Base-by-base conservation (phyloP, 805 yeast genomes). In the Myxozyma mucilagina region DNA sequence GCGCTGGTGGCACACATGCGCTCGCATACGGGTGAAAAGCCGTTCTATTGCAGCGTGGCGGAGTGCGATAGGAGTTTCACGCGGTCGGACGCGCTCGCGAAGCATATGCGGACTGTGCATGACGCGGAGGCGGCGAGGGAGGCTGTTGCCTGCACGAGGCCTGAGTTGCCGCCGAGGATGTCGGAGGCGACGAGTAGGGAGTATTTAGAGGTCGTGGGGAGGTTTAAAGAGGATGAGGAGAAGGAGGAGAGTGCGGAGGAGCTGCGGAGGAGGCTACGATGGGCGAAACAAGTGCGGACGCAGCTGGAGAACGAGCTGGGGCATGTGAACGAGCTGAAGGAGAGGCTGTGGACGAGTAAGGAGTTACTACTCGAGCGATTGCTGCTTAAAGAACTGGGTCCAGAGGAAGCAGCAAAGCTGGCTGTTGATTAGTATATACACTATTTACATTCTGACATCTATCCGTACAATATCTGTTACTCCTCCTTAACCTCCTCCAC, bases 11-110 rank as follows among this genome's bases (percentile, higher is more conserved):
- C 87, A 0, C 93, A 87, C 69, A 75, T 86, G 65, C 72, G 89
- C 57, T 78, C 83, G 1, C 93, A 87, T 70, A 83, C 87, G 0
- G 85, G 87, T 1, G 88, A 86, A 67, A 80, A 80, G 67, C 89
- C 89, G 39, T 85, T 81, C 66, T 81, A 77, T 67, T 87, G 93
- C 71, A 78, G 82, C 0, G 75, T 86, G 13, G 89, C 66, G 1
- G 89, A 85, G 65, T 87, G 93, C 71, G 80, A 79, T 53, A 79
- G 82, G 63, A 79, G 79, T 48, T 86, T 85, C 68, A 79, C 84
- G 0, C 72, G 87, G 56, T 76, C 85, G 0, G 88, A 84, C 63
- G 88, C 87, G 0, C 76, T 88, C 62, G 80, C 85, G 18, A 82
- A 83, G 64, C 93, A 88, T 72, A 76, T 86, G 59, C 78, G 83